Base-by-base conservation (phyloP, 2,329 filamentous ascomycete species). In the Lasiodiplodia hormozganensis region DNA sequence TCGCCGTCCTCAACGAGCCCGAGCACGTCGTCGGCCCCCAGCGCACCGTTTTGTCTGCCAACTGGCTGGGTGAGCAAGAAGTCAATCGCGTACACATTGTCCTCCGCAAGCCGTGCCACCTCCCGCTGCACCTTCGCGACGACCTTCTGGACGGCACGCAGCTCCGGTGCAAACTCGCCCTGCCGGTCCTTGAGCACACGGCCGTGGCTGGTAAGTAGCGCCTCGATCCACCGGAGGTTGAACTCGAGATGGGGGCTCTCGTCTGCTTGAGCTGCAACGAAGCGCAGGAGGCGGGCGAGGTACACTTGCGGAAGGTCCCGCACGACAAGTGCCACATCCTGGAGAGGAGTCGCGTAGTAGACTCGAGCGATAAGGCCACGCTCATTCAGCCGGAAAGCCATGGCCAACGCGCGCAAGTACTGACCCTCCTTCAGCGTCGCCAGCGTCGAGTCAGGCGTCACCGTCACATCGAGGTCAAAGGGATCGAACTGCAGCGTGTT, bases 361-460 rank as follows among this genome's bases (percentile, higher is more conserved):
- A 97, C 92, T 66, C 89, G 89, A 73, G 92, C 91, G 70, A 97
- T 89, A 57, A 99, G 85, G 25, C 89, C 88, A 4, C 89, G 86
- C 78, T 97, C 93, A 81, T 97, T 97, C 69, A 99, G 89, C 6
- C 96, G 91, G 85, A 99, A 99, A 1, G 94, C 92, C 96, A 99
- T 99, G 71, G 97, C 90, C 6, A 99, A 84, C 0, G 96, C 95
- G 81, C 96, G 97, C 71, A 98, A 87, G 79, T 92, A 97, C 76
- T 97, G 92, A 70, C 87, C 87, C 68, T 94, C 89, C 68, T 90
- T 85, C 0, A 98, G 85, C 0, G 94, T 96, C 2, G 91, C 75
- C 5, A 85, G 76, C 0, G 83, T 85, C 23, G 75, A 94, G 1
- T 92, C 90, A 0, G 95, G 95, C 4, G 96, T 99, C 73, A 99